phyloP scores from a whole-genome alignment of 805 yeast genomes.

The Starmerella floricola region DNA sequence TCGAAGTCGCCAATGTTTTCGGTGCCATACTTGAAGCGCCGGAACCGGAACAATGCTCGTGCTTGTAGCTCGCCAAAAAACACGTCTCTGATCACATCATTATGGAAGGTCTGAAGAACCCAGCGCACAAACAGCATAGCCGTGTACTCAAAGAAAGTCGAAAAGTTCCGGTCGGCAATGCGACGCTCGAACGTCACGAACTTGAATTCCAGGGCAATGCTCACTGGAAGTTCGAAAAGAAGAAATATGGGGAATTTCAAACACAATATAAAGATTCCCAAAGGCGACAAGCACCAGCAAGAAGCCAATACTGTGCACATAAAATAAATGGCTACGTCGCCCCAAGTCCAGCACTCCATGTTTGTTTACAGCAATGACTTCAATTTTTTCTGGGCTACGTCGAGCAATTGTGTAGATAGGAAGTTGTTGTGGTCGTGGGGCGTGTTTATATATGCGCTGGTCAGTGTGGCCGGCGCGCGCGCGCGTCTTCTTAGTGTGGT shows the following conservation, averaged over 20 bases:
- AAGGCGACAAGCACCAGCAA: slow-evolving; percentile 2
- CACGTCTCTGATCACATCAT: slow-evolving; percentile 17
- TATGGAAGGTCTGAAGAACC: slow-evolving; percentile 21
- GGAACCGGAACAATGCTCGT: slow-evolving; percentile 20
- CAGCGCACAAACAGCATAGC: slow-evolving; percentile 22
- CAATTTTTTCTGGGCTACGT: too few relatives aligned
- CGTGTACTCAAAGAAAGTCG: slow-evolving; percentile 22
- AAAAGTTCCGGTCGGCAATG: slow-evolving; percentile 18
- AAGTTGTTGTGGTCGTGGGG: too few relatives aligned
- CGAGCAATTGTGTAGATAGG: too few relatives aligned
- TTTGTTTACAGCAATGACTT: too few relatives aligned
- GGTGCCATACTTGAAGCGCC: slow-evolving; percentile 26
- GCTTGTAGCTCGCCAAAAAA: slow-evolving; percentile 22
- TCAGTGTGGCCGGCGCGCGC: too few relatives aligned
- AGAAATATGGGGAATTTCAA: slow-evolving; percentile 7
- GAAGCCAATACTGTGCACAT: neutral
- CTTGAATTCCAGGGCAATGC: slow-evolving; percentile 19
- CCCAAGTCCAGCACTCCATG: slow-evolving; percentile 23
- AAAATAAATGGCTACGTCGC: slow-evolving; percentile 14
- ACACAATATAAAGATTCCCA: neutral
- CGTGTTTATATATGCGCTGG: too few relatives aligned
- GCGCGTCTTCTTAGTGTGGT: too few relatives aligned
- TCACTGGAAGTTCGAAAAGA: slow-evolving; percentile 22
- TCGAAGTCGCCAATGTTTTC: slow-evolving; percentile 26
- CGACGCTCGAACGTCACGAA: slow-evolving; percentile 23